Conservation (phyloP, 2,329 filamentous ascomycete genomes). For the Penicillium verrucosum region DNA sequence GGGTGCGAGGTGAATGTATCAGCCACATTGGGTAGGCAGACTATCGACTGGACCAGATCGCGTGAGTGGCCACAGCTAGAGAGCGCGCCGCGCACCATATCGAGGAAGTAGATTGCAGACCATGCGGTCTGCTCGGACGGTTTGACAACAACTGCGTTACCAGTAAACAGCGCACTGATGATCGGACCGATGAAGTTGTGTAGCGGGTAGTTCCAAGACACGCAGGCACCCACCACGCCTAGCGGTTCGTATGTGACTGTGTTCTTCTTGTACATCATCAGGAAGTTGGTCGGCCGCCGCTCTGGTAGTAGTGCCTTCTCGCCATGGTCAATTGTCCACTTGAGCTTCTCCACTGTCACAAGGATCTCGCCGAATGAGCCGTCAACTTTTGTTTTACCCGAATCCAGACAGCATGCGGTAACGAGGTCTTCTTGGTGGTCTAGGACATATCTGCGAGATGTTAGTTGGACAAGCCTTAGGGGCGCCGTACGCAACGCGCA, state of each 20-base stretch:
- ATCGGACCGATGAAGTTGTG: constrained; percentile 92
- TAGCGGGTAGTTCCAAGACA: constrained; percentile 97
- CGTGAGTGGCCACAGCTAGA: constrained; percentile 77
- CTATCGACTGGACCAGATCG: constrained; percentile 75
- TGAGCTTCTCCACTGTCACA: constrained; percentile 87
- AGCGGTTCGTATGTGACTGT: constrained; percentile 86
- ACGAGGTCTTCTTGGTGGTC: constrained; percentile 88
- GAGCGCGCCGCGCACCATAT: constrained; percentile 74
- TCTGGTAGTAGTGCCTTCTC: constrained; percentile 73
- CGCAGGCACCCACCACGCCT: constrained; percentile 85
- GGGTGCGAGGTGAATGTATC: constrained; percentile 80
- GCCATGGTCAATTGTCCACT: constrained; percentile 90
- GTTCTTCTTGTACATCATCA: constrained; percentile 96
- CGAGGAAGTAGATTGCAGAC: constrained; percentile 79
- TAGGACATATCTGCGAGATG: constrained; percentile 61
- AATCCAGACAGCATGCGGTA: constrained; percentile 80
- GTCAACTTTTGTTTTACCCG: constrained; percentile 94
- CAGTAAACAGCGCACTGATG: constrained; percentile 85
- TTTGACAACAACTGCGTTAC: constrained; percentile 90
- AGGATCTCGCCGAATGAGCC: constrained; percentile 91
- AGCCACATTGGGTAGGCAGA: constrained; percentile 84
- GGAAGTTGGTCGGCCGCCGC: constrained; percentile 75
- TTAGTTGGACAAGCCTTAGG: background rate
- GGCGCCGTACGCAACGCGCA: background rate
- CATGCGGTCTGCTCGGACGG: constrained; percentile 94